Evolutionary conservation across 176 grass and related monocot species (phyloP), one percentile per base, ranked within the genome.

Genomic region (Neostapfia colusana): DNA sequence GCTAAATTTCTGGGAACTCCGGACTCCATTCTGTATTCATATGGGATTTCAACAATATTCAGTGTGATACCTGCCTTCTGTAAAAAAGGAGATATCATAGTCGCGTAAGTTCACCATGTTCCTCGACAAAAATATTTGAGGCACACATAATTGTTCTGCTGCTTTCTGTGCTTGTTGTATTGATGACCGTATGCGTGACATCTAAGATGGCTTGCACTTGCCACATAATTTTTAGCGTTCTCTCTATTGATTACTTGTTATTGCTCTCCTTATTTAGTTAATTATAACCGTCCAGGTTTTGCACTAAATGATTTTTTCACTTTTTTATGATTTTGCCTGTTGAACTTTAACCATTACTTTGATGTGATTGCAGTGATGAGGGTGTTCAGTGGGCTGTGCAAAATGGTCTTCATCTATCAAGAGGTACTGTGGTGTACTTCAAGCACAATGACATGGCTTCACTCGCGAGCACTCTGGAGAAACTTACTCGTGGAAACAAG

Each of bases 401-500:
- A 87, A 97, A 92, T 65, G 95, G 95, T 46, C 86, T 97, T 35
- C 82, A 93, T 77, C 79, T 97, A 41, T 97, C 95, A 81, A 91
- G 95, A 88, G 92, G 95, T 83, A 93, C 86, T 46, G 79, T 97
- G 70, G 84, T 89, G 71, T 93, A 97, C 91, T 97, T 97, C 82
- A 97, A 97, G 76, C 95, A 97, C 79, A 97, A 97, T 86, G 95
- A 97, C 81, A 93, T 97, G 86, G 77, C 87, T 73, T 93, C 95
- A 79, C 86, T 97, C 10, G 89, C 87, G 68, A 88, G 69, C 63
- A 90, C 81, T 73, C 80, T 97, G 75, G 95, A 97, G 81, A 91
- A 93, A 79, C 74, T 92, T 75, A 93, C 89, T 67, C 79, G 26
- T 46, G 74, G 86, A 81, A 97, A 93, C 61, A 97, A 97, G 71